Evolutionary conservation across 2,329 filamentous ascomycete genomes (phyloP).

Genomic region (Calonectria honghensis): DNA sequence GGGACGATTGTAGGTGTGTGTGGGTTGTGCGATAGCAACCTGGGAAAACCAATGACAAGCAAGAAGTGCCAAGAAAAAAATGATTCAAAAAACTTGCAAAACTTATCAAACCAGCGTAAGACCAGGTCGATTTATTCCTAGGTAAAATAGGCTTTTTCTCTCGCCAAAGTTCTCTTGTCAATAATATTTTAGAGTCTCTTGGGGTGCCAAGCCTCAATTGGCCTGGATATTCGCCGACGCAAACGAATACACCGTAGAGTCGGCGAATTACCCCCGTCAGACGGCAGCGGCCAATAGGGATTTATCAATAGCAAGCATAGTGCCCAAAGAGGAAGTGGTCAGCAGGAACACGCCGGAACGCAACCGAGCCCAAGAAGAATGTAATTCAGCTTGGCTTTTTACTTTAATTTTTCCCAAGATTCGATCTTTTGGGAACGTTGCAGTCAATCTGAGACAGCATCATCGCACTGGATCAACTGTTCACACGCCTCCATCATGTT

Average conservation of each 20-base stretch:
- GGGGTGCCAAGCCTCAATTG: not conserved
- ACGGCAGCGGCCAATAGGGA: not conserved
- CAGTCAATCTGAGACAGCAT: not conserved
- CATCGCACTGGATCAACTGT: not conserved
- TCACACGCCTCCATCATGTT: not conserved
- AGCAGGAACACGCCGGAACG: not conserved
- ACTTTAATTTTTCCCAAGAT: too few species aligned
- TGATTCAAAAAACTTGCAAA: not conserved
- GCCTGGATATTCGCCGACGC: conserved; percentile 12
- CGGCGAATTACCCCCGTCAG: conserved; percentile 7
- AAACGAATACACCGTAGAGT: conserved; percentile 5
- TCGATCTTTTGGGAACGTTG: not conserved
- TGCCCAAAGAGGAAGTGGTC: not conserved
- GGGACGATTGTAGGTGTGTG: not conserved
- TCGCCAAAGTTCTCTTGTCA: not conserved
- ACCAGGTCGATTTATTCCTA: not conserved
- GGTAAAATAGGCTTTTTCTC: not conserved
- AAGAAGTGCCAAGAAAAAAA: not conserved
- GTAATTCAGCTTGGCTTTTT: not conserved
- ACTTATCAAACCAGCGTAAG: not conserved
- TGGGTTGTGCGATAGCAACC: not conserved
- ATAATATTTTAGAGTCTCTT: conserved; percentile 1
- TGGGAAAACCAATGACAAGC: not conserved
- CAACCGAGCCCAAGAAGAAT: not conserved
- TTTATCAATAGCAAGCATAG: not conserved